These are phyloP conservation scores for Peniophora sp. DNA, from an alignment of 1,284 basidiomycete species.

Conservation along the genomic window DNA sequence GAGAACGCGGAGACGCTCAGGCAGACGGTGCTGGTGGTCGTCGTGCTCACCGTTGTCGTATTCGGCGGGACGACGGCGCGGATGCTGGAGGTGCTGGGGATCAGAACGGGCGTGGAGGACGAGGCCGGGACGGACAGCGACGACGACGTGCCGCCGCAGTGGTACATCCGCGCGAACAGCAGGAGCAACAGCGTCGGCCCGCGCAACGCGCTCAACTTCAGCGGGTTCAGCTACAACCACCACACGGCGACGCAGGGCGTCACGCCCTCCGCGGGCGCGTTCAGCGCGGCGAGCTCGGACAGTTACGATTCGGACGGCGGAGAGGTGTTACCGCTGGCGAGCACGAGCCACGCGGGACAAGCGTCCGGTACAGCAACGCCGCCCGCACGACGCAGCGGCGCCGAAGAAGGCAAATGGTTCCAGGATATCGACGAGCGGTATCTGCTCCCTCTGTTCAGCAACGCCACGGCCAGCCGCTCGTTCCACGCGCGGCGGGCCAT, in stretches of 20 bases:
- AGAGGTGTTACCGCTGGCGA: constrained; percentile 72
- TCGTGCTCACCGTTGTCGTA: constrained; percentile 90
- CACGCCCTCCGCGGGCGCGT: constrained; percentile 27
- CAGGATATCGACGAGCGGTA: constrained; percentile 93
- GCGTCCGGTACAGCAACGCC: constrained; percentile 12
- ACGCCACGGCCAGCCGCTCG: constrained; percentile 83
- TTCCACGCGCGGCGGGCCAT: constrained; percentile 76
- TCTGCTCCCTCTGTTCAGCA: constrained; percentile 89
- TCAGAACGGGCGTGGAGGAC: constrained; percentile 92
- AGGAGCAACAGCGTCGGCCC: background rate
- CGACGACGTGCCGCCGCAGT: constrained; percentile 60
- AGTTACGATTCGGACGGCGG: constrained; percentile 68
- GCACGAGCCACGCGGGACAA: constrained; percentile 25
- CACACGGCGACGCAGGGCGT: constrained; percentile 31
- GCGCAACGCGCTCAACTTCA: background rate
- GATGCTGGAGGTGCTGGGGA: constrained; percentile 97
- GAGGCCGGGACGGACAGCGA: constrained; percentile 70
- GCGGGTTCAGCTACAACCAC: constrained; percentile 51
- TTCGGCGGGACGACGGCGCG: constrained; percentile 95
- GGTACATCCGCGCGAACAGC: constrained; percentile 12
- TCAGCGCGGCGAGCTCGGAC: constrained; percentile 59
- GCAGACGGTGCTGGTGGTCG: constrained; percentile 92
- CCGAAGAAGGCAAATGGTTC: constrained; percentile 87
- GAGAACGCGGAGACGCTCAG: constrained; percentile 86
- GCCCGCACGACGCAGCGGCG: constrained; percentile 4